phyloP scores from a whole-genome alignment of 2,329 filamentous ascomycete genomes.

The Colletotrichum falcatum region DNA sequence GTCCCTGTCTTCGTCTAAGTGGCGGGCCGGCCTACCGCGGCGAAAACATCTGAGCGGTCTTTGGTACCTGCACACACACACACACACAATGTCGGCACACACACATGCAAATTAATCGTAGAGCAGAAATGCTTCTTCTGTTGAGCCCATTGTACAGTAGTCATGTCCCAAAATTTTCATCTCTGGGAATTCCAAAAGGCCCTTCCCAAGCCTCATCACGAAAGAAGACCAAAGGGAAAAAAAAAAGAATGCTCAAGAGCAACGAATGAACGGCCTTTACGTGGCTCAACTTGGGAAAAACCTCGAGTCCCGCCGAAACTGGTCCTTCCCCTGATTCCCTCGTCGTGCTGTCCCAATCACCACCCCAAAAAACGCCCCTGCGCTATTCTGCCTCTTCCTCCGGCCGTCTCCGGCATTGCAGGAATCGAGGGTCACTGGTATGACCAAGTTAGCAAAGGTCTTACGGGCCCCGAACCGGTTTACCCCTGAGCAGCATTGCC shows the following conservation, averaged over 20 bases:
- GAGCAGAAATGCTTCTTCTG: conserved; percentile 16
- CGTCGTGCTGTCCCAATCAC: conserved; percentile 1
- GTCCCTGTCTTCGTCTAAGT: conserved; percentile 34
- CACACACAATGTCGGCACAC: conserved; percentile 24
- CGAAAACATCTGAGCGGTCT: conserved; percentile 14
- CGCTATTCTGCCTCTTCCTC: neutral
- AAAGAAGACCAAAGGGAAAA: conserved; percentile 5
- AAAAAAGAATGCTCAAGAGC: conserved; percentile 15
- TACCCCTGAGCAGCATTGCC: conserved; percentile 26
- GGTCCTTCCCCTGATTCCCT: conserved; percentile 13
- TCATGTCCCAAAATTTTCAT: conserved; percentile 12
- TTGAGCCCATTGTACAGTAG: conserved; percentile 27
- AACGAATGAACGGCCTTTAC: conserved; percentile 40
- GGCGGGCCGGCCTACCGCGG: conserved; percentile 25
- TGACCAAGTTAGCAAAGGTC: conserved; percentile 31
- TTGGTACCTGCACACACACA: conserved; percentile 6
- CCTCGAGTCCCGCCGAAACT: conserved; percentile 31
- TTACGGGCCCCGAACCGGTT: conserved; percentile 1
- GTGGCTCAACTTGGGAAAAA: conserved; percentile 40
- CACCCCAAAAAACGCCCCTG: neutral
- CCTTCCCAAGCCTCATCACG: conserved; percentile 20
- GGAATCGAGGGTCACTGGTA: conserved; percentile 26
- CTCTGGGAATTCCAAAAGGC: conserved; percentile 23
- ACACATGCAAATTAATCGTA: conserved; percentile 26
- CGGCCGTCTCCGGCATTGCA: conserved; percentile 1